Conservation (phyloP, 2,329 filamentous ascomycete species). For the Aspergillus glaucus region DNA sequence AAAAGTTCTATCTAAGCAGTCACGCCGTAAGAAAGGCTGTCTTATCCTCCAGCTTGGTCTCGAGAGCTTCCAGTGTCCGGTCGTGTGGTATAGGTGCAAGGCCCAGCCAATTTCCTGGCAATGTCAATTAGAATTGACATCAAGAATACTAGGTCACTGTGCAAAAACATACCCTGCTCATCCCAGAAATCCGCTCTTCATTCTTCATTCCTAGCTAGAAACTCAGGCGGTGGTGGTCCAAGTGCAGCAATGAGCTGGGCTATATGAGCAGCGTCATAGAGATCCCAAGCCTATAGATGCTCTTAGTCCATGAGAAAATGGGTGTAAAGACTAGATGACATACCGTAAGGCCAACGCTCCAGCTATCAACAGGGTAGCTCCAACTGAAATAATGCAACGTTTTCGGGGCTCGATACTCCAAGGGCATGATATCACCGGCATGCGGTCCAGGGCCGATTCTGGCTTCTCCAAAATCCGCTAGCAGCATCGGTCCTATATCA, state of each 20-base stretch:
- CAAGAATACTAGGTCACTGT: background rate
- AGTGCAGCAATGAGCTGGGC: conserved; percentile 41
- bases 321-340: conserved; percentile 9
- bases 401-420: conserved; percentile 26
- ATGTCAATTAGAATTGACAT: background rate
- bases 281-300: conserved; percentile 38
- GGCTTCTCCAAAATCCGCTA: conserved; percentile 29
- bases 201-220: conserved; percentile 24
- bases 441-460: conserved; percentile 20
- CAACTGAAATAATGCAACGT: conserved; percentile 24
- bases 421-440: conserved; percentile 22
- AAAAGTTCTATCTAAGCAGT: too few relatives aligned
- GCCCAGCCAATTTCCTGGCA: conserved; percentile 23
- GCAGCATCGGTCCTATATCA: conserved; percentile 20
- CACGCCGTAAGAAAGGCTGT: conserved; percentile 19
- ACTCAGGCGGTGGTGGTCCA: conserved; percentile 33
- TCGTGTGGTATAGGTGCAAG: conserved; percentile 20
- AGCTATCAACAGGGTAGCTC: conserved; percentile 28
- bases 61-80: conserved; percentile 16
- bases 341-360: conserved; percentile 27
- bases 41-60: conserved; percentile 14
- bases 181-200: conserved; percentile 32
- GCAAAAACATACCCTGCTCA: conserved; percentile 21
- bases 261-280: conserved; percentile 38
- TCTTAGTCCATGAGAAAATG: conserved; percentile 1